Percentiles rank a stretch among this genome's conserved stretches.
These are phyloP conservation scores for Podospora pseudopauciseta DNA, from an alignment of 495 filamentous ascomycete species.

Conservation along the genomic window DNA sequence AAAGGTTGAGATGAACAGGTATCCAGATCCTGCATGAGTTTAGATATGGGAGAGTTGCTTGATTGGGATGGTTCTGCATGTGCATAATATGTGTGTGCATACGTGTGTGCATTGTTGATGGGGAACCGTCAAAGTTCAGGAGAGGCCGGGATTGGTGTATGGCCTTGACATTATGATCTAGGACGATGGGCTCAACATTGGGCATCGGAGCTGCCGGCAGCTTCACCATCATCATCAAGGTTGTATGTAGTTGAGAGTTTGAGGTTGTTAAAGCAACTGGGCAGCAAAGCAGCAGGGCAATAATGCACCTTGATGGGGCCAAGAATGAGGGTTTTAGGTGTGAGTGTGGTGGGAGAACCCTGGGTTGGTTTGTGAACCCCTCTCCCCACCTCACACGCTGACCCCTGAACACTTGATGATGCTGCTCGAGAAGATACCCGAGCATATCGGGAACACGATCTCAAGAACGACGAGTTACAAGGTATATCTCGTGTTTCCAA, in stretches of 20 bases:
- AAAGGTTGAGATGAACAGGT: no score
- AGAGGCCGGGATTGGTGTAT: no score
- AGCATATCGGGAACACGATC: background rate
- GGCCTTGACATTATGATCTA: background rate
- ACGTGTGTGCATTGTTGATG: no score
- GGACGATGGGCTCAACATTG: background rate
- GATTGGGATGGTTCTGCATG: no score
- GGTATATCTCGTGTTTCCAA: background rate
- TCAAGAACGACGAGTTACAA: background rate
- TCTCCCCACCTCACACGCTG: background rate
- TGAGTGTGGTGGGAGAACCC: background rate
- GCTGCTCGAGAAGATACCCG: no score
- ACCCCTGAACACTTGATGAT: background rate
- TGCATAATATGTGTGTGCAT: no score
- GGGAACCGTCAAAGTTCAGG: no score
- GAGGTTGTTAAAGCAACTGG: background rate
- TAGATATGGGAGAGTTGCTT: no score
- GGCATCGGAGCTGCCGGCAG: background rate
- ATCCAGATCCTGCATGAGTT: no score
- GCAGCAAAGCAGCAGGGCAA: background rate
- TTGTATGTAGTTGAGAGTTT: background rate
- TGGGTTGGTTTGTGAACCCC: background rate
- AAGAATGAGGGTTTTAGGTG: no score
- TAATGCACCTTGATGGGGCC: background rate
- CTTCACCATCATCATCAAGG: background rate